These are phyloP conservation scores for Massarina eburnea DNA, from an alignment of 2,329 filamentous ascomycete genomes.

Conservation along the genomic window DNA sequence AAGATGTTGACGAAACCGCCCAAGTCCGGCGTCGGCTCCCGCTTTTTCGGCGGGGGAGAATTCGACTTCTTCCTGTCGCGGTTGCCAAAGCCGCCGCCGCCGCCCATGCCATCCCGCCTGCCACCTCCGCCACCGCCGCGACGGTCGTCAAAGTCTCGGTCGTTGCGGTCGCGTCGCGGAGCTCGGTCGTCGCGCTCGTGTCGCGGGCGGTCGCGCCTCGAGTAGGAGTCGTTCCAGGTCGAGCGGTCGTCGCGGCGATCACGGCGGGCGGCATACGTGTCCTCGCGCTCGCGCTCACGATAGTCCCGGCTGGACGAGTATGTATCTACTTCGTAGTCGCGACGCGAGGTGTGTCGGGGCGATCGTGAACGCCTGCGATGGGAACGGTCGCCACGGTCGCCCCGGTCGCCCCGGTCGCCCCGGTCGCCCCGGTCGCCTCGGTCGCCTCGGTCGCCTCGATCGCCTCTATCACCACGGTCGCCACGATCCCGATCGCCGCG, in stretches of 20 bases:
- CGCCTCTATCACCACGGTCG: slow-evolving; percentile 19
- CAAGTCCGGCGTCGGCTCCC: slow-evolving; percentile 93
- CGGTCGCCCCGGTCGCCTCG: slow-evolving; percentile 17
- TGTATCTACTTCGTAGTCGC: slow-evolving; percentile 75
- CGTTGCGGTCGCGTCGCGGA: slow-evolving; percentile 34
- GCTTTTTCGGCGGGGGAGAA: slow-evolving; percentile 77
- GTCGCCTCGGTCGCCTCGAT: slow-evolving; percentile 49
- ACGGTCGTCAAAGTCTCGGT: slow-evolving; percentile 57
- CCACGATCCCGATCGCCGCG: slow-evolving; percentile 20
- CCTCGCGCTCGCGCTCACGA: slow-evolving; percentile 89
- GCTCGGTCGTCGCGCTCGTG: slow-evolving; percentile 37
- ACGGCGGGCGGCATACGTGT: slow-evolving; percentile 76
- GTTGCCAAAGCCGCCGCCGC: slow-evolving; percentile 24
- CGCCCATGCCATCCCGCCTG: slow-evolving; percentile 32
- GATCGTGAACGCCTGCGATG: slow-evolving; percentile 79
- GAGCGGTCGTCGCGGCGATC: slow-evolving; percentile 57
- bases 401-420: slow-evolving; percentile 28
- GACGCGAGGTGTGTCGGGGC: slow-evolving; percentile 70
- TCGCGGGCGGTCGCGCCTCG: slow-evolving; percentile 37
- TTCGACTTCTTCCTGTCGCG: slow-evolving; percentile 70
- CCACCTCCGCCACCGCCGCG: slow-evolving; percentile 44
- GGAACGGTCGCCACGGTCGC: slow-evolving; percentile 45
- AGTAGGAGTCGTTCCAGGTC: slow-evolving; percentile 61
- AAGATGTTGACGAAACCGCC: slow-evolving; percentile 81
- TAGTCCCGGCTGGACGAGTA: slow-evolving; percentile 94